Conservation (phyloP, 441 rosid genomes). For the Isatis lusitanica region DNA sequence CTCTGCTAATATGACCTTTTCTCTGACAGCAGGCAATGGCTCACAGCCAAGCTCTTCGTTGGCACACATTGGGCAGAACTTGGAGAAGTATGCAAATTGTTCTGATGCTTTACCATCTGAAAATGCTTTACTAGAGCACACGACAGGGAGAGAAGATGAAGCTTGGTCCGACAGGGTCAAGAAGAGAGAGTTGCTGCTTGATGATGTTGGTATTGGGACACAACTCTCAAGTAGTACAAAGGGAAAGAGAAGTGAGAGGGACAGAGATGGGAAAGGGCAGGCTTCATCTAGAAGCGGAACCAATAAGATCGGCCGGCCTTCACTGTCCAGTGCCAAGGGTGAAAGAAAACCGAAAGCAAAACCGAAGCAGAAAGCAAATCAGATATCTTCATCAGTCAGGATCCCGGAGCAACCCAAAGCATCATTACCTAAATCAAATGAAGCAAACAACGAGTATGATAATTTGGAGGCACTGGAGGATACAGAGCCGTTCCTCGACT, state of each 20-base stretch:
- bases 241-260: conserved; percentile 97
- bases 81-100: conserved; percentile 48
- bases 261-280: conserved; percentile 89
- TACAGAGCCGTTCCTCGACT: conserved; percentile 31
- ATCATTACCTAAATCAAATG: conserved; percentile 38
- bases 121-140: conserved; percentile 50
- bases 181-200: conserved; percentile 80
- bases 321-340: conserved; percentile 73
- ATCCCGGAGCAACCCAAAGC: conserved; percentile 60
- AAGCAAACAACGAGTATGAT: conserved; percentile 61
- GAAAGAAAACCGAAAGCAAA: conserved; percentile 81
- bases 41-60: conserved; percentile 57
- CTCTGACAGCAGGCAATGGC: conserved; percentile 60
- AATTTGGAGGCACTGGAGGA: conserved; percentile 59
- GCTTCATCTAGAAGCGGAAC: conserved; percentile 69
- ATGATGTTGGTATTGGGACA: conserved; percentile 62
- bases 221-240: conserved; percentile 45
- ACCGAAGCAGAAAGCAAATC: conserved; percentile 85
- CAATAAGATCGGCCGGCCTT: conserved; percentile 73
- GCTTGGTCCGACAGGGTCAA: conserved; percentile 63
- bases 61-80: conserved; percentile 49
- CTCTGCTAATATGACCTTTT: conserved; percentile 8
- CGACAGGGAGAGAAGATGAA: conserved; percentile 55
- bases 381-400: conserved; percentile 67
- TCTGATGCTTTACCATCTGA: conserved; percentile 49